phyloP scores from a whole-genome alignment of 805 yeast species.

The Wickerhamomyces ciferrii region DNA sequence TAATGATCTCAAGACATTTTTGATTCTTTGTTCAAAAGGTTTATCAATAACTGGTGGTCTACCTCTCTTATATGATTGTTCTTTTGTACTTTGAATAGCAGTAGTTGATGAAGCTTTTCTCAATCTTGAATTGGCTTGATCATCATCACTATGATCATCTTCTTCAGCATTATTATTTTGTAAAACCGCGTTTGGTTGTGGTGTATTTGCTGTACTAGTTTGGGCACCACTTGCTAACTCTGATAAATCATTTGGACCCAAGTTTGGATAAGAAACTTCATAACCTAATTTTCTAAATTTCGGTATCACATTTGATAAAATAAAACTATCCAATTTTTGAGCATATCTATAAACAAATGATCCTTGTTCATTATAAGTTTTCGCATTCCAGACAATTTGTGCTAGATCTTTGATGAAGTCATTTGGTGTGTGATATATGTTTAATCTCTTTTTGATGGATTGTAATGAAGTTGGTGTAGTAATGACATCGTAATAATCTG shows the following conservation, averaged over 20 bases:
- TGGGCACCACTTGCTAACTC: constrained; percentile 9
- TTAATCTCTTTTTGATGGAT: constrained; percentile 56
- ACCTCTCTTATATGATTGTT: constrained; percentile 53
- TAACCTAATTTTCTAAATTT: constrained; percentile 26
- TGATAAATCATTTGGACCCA: constrained; percentile 11
- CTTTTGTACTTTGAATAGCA: constrained; percentile 8
- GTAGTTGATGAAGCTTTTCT: constrained; percentile 7
- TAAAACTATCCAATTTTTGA: constrained; percentile 37
- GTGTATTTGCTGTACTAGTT: constrained; percentile 1
- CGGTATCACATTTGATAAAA: constrained; percentile 30
- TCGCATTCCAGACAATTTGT: constrained; percentile 88
- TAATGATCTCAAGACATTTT: constrained; percentile 75
- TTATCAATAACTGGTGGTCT: constrained; percentile 89
- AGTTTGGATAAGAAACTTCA: constrained; percentile 36
- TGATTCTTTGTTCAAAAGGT: constrained; percentile 89
- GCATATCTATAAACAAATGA: constrained; percentile 68
- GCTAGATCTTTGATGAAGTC: constrained; percentile 73
- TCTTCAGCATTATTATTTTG: not conserved
- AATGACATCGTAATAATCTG: constrained; percentile 78
- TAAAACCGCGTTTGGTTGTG: not conserved
- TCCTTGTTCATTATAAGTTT: constrained; percentile 69
- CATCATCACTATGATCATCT: constrained; percentile 2
- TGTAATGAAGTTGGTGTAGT: constrained; percentile 78
- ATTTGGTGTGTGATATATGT: constrained; percentile 53
- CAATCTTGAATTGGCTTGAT: constrained; percentile 1